Percentiles rank a stretch among this genome's conserved stretches.
phyloP scores from a whole-genome alignment of 2,329 filamentous ascomycete species.

The Teratosphaeria viscida region DNA sequence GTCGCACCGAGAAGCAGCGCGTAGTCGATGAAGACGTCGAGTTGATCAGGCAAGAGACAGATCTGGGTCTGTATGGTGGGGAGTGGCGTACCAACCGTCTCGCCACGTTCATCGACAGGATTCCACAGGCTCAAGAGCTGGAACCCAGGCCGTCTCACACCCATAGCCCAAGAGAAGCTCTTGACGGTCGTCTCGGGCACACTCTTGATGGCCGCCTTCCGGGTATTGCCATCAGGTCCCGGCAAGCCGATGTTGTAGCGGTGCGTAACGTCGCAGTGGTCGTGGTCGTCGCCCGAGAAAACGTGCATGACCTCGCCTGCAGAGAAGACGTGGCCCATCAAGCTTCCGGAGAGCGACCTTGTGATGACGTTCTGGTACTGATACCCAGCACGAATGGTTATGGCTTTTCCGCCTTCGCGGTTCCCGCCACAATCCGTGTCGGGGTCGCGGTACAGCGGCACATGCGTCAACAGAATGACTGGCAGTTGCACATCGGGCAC shows the following conservation, averaged over 20 bases:
- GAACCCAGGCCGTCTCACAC: constrained; percentile 77
- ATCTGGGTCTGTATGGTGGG: constrained; percentile 76
- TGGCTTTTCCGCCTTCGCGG: constrained; percentile 77
- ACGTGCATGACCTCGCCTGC: constrained; percentile 68
- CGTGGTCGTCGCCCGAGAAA: constrained; percentile 95
- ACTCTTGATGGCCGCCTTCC: constrained; percentile 26
- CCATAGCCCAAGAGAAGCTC: constrained; percentile 92
- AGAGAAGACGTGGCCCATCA: constrained; percentile 56
- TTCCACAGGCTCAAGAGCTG: constrained; percentile 87
- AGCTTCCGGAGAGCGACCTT: constrained; percentile 60
- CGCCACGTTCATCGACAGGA: constrained; percentile 53
- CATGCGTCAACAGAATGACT: constrained; percentile 80
- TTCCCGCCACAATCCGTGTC: constrained; percentile 80
- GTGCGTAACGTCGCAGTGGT: constrained; percentile 89
- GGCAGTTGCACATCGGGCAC: constrained; percentile 51
- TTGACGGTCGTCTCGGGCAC: constrained; percentile 84
- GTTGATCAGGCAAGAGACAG: constrained; percentile 80
- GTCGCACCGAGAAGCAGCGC: constrained; percentile 50
- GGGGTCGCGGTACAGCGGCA: constrained; percentile 72
- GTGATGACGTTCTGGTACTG: constrained; percentile 95
- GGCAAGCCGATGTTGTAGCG: constrained; percentile 30
- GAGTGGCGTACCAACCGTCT: constrained; percentile 17
- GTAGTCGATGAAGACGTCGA: constrained; percentile 75
- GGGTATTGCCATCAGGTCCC: constrained; percentile 27
- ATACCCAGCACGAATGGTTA: constrained; percentile 68